A percentile compares a stretch with the other conserved stretches of the same genome.
These are phyloP conservation scores for Apiospora saccharicola DNA, from an alignment of 2,329 filamentous ascomycete genomes.

Conservation along the genomic window DNA sequence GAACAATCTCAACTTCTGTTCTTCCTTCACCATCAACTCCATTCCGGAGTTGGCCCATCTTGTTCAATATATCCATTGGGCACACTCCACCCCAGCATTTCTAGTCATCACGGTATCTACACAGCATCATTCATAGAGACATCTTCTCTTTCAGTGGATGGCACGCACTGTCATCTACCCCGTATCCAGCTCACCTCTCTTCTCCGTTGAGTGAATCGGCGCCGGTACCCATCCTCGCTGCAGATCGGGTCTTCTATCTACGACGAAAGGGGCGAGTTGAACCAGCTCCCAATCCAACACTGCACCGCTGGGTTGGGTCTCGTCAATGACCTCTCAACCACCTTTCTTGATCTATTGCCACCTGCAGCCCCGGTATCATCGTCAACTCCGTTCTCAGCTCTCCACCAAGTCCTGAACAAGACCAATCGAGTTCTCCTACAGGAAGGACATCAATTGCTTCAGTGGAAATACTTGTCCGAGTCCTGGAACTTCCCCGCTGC, in stretches of 20 bases:
- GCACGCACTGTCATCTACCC: background rate
- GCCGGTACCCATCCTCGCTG: background rate
- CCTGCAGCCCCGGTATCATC: background rate
- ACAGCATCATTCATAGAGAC: background rate
- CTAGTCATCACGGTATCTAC: background rate
- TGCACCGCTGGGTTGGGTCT: background rate
- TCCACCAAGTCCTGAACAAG: background rate
- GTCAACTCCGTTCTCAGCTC: background rate
- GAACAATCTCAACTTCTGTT: background rate
- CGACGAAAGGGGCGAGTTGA: background rate
- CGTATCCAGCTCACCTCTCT: background rate
- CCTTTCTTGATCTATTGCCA: background rate
- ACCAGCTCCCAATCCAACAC: background rate
- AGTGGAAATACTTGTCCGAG: background rate
- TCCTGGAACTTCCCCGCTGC: background rate
- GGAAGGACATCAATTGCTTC: background rate
- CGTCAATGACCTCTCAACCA: background rate
- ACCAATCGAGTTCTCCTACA: background rate
- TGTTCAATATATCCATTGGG: background rate
- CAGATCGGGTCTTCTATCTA: background rate
- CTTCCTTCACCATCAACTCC: slow-evolving; percentile 13
- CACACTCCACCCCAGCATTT: background rate
- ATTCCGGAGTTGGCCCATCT: slow-evolving; percentile 14
- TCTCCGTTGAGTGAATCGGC: background rate
- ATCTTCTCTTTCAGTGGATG: background rate